Percentiles rank a stretch among this genome's conserved stretches.
Evolutionary conservation across 2,329 filamentous ascomycete species (phyloP).

Genomic region (Ilyonectria sp.): DNA sequence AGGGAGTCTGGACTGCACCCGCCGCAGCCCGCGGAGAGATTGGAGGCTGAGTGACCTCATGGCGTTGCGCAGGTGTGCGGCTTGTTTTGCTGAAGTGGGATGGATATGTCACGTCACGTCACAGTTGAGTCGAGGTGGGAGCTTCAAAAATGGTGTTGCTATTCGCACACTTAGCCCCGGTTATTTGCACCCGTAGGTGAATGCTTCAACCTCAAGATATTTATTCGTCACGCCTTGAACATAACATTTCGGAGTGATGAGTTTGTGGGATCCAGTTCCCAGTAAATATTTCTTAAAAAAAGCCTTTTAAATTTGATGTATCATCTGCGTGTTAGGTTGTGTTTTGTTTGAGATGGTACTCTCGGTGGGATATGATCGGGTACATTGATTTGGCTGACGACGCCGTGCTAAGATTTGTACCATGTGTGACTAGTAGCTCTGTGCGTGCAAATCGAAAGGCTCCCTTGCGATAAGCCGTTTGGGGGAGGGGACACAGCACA

Average conservation of each 20-base stretch:
- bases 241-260: too few species aligned
- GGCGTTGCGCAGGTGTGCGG: constrained; percentile 13
- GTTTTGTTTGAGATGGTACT: too few species aligned
- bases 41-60: constrained; percentile 52
- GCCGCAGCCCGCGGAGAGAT: constrained; percentile 44
- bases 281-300: too few species aligned
- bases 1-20: constrained; percentile 36
- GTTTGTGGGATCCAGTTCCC: too few species aligned
- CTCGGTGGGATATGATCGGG: too few species aligned
- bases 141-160: constrained; percentile 28
- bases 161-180: not conserved
- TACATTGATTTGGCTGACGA: too few species aligned
- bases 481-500: constrained; percentile 19
- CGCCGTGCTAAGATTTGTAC: too few species aligned
- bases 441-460: not conserved
- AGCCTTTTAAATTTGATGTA: too few species aligned
- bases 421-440: not conserved
- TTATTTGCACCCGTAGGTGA: not conserved
- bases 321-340: too few species aligned
- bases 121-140: constrained; percentile 3
- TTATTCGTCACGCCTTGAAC: not conserved
- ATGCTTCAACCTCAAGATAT: not conserved
- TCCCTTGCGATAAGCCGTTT: constrained; percentile 35
- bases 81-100: constrained; percentile 19
- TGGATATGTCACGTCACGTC: constrained; percentile 31